Evolutionary conservation across 163 green algal genomes (phyloP).

Genomic region (Picocystis sp.): DNA sequence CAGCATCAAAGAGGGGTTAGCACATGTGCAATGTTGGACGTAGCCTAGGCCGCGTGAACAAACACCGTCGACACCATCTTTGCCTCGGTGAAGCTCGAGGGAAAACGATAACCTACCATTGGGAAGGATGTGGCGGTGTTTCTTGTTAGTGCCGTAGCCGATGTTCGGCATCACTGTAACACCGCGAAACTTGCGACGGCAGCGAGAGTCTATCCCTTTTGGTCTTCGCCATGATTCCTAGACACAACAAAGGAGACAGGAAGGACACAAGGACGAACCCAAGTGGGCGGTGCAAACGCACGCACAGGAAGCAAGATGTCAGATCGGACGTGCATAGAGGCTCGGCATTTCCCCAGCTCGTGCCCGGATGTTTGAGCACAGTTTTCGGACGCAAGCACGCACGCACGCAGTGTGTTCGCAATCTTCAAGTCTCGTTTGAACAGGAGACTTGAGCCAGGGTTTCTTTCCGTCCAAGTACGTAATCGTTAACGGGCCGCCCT

Average conservation of each 20-base stretch:
- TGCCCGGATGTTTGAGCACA: no score
- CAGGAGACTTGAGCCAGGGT: not conserved
- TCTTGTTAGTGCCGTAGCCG: constrained; percentile 91
- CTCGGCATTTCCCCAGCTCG: no score
- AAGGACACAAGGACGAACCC: no score
- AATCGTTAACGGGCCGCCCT: constrained; percentile 8
- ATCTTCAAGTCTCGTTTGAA: no score
- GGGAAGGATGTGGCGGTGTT: constrained; percentile 77
- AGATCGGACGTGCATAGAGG: no score
- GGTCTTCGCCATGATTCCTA: constrained; percentile 68
- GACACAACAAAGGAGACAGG: no score
- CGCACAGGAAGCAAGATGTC: no score
- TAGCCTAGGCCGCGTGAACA: not conserved
- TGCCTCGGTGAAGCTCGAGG: not conserved
- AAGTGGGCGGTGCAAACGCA: no score
- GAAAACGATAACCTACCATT: constrained; percentile 38
- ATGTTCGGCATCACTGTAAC: constrained; percentile 89
- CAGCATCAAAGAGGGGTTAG: not conserved
- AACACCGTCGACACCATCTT: not conserved
- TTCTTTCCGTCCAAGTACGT: constrained; percentile 1
- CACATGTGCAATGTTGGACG: not conserved
- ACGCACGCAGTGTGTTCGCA: not conserved
- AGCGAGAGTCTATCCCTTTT: constrained; percentile 96
- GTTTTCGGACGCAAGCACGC: not conserved
- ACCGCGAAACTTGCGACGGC: constrained; percentile 95